Base-by-base conservation (phyloP, 208 protist species). In the Histomonas meleagridis region DNA sequence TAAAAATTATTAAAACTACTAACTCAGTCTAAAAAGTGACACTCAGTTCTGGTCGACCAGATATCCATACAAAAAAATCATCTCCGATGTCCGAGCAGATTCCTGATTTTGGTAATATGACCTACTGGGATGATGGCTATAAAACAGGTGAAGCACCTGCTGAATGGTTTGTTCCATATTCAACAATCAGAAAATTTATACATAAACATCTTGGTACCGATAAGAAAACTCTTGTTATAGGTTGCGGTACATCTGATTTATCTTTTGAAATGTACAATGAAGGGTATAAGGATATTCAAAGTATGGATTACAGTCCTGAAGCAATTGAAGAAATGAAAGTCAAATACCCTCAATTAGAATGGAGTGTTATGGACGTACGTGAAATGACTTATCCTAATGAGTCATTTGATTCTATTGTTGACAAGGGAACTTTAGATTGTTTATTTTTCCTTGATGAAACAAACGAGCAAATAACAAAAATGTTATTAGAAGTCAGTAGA, bases 261-360 rank as follows among this genome's bases (percentile, higher is more conserved):
- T 26, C n/a, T 16, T 26, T 18, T 21, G 43, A 43, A 55, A 18
- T 86, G 12, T 43, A 43, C 23, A 40, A 86, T n/a, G 76, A 86
- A 51, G 76, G 76, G 38, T 86, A 86, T 21, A 46, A 32, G 38
- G 18, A 49, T 16, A 46, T 86, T 4, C 16, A 7, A 5, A 46
- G 40, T 38, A 55, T 86, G 46, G 76, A 86, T 57, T 86, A 53
- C 46, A 46, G 40, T 32, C 43, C 43, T 38, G 40, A 43, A 86
- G 76, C 76, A 38, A 86, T 86, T 48, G 76, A 51, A 51, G 46
- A 86, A 86, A 86, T 86, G 76, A 86, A 86, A 86, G 40, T 43
- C 32, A 46, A 86, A 86, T 43, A 51, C 16, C 40, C 43, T 4
- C 43, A 86, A 32, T 49, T 86, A 14, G 21, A 43, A 55, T 86